Evolutionary conservation across 2,329 filamentous ascomycete genomes (phyloP).

Genomic region (Lasiodiplodia sp.): DNA sequence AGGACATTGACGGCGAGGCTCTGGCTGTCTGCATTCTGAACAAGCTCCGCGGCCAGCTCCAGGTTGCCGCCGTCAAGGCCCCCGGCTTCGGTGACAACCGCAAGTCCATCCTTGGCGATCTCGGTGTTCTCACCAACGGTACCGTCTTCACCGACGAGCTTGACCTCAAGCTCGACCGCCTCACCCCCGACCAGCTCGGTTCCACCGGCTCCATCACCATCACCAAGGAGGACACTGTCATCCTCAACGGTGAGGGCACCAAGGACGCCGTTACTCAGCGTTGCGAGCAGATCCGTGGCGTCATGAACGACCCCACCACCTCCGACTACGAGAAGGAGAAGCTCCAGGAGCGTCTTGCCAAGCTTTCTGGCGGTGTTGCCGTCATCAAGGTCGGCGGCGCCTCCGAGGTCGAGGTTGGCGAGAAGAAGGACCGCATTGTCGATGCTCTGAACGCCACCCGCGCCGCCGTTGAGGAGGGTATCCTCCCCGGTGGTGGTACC

Average conservation of each 20-base stretch:
- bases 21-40: slow-evolving; percentile 99
- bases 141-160: slow-evolving; percentile 99
- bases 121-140: slow-evolving; percentile 93
- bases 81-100: slow-evolving; percentile 99
- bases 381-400: slow-evolving; percentile 99
- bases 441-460: slow-evolving; percentile 98
- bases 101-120: slow-evolving; percentile 98
- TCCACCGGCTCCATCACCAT: slow-evolving; percentile 98
- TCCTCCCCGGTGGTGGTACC: slow-evolving; percentile 97
- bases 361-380: slow-evolving; percentile 97
- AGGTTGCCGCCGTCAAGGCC: slow-evolving; percentile 98
- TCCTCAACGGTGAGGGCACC: slow-evolving; percentile 94
- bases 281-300: slow-evolving; percentile 98
- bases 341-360: slow-evolving; percentile 98
- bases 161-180: slow-evolving; percentile 99
- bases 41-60: slow-evolving; percentile 99
- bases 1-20: slow-evolving; percentile 98
- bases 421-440: slow-evolving; percentile 99
- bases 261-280: slow-evolving; percentile 94
- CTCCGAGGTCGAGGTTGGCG: slow-evolving; percentile 97
- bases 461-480: slow-evolving; percentile 98
- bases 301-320: slow-evolving; percentile 91
- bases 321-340: slow-evolving; percentile 99
- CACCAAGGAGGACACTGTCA: slow-evolving; percentile 99
- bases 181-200: slow-evolving; percentile 92